Base-by-base conservation (phyloP, 331 rosid genomes). In the Quercus phellos region DNA sequence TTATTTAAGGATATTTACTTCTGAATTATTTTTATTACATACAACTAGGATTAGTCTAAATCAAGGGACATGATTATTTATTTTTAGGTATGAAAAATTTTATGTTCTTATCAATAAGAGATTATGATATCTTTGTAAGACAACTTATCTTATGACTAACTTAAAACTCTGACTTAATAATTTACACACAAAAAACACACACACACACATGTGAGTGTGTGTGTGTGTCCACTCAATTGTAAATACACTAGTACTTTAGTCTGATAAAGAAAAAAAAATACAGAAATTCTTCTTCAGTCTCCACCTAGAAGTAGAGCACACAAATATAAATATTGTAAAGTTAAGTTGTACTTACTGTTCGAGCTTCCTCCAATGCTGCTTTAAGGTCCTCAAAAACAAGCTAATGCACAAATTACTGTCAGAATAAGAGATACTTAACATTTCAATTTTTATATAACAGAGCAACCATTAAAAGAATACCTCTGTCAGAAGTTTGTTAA, bases 331-430 rank as follows among this genome's bases (percentile, higher is more conserved):
- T 67, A 86, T 60, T 34, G 42, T 70, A 60, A 72, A 75, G 51
- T 80, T 32, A 38, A 79, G 72, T 22, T 60, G 50, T 51, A 63
- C 88, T 55, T 92, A 94, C 99, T 88, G 10, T 60, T 77, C 91
- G 91, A 83, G 98, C 92, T 91, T 94, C 99, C 88, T 91, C 98
- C 76, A 94, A 81, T 51, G 99, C 97, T 79, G 97, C 98, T 80
- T 90, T 94, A 76, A 94, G 92, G 84, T 94, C 98, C 83, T 94
- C 90, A 24, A 87, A 84, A 75, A 89, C 95, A 78, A 90, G 88
- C 99, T 94, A 94, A 74, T 77, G 32, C 87, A 94, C 72, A 85
- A 80, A 81, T 81, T 74, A 51, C 35, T 66, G 46, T 72, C 12
- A 21, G 72, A 72, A 42, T 58, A 26, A 76, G 74, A 73, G 13